Evolutionary conservation across 345 rosid species (phyloP).

Genomic region (Salix suchowensis): DNA sequence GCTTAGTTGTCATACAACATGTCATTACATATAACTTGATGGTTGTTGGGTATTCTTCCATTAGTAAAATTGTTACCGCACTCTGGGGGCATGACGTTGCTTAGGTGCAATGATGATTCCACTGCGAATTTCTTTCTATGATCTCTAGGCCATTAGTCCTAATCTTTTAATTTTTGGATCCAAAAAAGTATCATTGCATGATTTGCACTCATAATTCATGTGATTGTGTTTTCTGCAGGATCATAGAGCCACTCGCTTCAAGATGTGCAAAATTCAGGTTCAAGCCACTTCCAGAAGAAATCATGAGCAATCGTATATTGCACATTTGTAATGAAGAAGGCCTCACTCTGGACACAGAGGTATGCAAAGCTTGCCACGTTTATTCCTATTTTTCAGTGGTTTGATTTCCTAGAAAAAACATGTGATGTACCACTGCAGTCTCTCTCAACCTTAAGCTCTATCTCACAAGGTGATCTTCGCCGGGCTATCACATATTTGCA

Average conservation of each 20-base stretch:
- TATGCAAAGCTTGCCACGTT: conserved; percentile 14
- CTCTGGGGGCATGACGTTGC: background rate
- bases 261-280: conserved; percentile 99
- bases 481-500: conserved; percentile 94
- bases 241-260: conserved; percentile 97
- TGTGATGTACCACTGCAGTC: conserved; percentile 41
- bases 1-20: background rate
- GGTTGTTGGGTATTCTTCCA: background rate
- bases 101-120: background rate
- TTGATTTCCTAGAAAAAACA: conserved; percentile 12
- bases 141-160: background rate
- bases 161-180: background rate
- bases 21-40: background rate
- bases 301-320: conserved; percentile 71
- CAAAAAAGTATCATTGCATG: background rate
- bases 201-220: background rate
- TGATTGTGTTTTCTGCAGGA: conserved; percentile 34
- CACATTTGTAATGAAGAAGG: conserved; percentile 90
- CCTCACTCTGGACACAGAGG: conserved; percentile 69
- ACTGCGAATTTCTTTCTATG: background rate
- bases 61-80: background rate
- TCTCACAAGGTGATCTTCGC: conserved; percentile 96
- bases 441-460: conserved; percentile 74
- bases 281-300: conserved; percentile 92
- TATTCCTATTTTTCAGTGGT: background rate